A percentile compares a stretch with the other conserved stretches of the same genome.
Evolutionary conservation across 192 early-diverging fungal species (phyloP).

Genomic region (Gonapodya sp.): DNA sequence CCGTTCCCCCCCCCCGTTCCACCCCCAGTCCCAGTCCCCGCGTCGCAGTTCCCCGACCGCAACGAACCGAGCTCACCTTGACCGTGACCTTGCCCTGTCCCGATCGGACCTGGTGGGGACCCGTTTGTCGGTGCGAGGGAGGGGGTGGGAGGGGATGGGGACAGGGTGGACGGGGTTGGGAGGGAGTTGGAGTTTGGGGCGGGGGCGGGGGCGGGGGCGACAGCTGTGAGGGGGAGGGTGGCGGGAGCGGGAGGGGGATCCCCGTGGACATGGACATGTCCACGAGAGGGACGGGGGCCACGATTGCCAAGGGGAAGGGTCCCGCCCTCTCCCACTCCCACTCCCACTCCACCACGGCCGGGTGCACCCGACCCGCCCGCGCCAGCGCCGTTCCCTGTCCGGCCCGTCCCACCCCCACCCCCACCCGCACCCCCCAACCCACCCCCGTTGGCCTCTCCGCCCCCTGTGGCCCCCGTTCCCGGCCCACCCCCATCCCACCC

Average conservation of each 20-base stretch:
- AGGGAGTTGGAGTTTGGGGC: neutral
- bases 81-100: too few species aligned
- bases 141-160: neutral
- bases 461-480: neutral
- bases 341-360: neutral
- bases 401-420: neutral
- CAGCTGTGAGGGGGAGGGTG: neutral
- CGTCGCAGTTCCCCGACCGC: too few species aligned
- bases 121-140: neutral
- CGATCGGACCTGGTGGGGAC: too few species aligned
- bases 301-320: neutral
- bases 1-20: too few species aligned
- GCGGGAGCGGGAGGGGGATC: neutral
- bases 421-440: neutral
- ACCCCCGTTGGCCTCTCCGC: neutral
- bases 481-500: neutral
- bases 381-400: neutral
- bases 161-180: neutral
- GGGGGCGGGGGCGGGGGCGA: neutral
- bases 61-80: neutral
- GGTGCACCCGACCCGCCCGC: neutral
- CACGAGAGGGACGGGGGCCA: neutral
- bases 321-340: neutral
- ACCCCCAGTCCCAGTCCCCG: too few species aligned
- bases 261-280: too few species aligned